phyloP scores from a whole-genome alignment of 495 filamentous ascomycete species.

The Lasiosphaeria hispida region DNA sequence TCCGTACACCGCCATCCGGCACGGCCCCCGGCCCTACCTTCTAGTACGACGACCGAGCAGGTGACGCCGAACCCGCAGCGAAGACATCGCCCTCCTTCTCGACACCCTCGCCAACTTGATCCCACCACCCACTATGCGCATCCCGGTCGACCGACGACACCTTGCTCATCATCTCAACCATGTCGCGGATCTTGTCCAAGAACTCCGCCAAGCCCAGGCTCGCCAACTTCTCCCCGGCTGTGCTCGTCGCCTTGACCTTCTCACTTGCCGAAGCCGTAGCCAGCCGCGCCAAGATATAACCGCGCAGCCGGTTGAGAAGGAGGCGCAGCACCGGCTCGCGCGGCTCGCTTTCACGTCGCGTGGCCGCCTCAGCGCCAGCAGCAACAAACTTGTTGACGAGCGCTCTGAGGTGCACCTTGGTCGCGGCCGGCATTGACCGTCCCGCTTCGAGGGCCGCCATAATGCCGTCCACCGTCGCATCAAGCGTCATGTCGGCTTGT shows the following conservation, averaged over 20 bases:
- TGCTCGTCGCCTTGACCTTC: slow-evolving; percentile 74
- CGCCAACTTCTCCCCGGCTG: slow-evolving; percentile 78
- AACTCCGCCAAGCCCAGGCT: slow-evolving; percentile 83
- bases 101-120: slow-evolving; percentile 55
- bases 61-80: not conserved
- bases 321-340: slow-evolving; percentile 79
- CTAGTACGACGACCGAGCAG: not conserved
- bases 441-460: slow-evolving; percentile 76
- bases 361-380: slow-evolving; percentile 37
- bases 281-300: slow-evolving; percentile 74
- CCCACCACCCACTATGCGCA: slow-evolving; percentile 79
- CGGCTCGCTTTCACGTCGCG: slow-evolving; percentile 45
- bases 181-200: slow-evolving; percentile 74
- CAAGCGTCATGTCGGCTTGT: slow-evolving; percentile 50
- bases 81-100: slow-evolving; percentile 28
- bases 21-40: not conserved
- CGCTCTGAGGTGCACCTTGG: slow-evolving; percentile 54
- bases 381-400: slow-evolving; percentile 51
- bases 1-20: not conserved
- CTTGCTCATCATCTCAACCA: slow-evolving; percentile 74
- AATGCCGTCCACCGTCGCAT: slow-evolving; percentile 60
- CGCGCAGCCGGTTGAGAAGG: slow-evolving; percentile 68
- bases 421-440: slow-evolving; percentile 71
- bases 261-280: slow-evolving; percentile 75
- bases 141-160: slow-evolving; percentile 77